Percentiles rank a stretch among this genome's conserved stretches.
phyloP scores from a whole-genome alignment of 345 rosid species.

The Viola odorata region DNA sequence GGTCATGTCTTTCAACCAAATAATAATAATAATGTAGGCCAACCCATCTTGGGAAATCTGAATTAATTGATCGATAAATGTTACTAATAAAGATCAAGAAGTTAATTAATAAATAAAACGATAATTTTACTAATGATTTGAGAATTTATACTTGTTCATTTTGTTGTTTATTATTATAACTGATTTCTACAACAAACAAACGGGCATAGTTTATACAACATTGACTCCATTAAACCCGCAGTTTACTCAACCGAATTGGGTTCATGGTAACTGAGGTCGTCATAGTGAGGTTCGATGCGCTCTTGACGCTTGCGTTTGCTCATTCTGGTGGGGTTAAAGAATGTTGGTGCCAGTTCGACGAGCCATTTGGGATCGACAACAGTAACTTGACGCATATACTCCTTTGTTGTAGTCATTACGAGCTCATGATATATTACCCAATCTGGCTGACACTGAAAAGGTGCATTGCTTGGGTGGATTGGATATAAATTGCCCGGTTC shows the following conservation, averaged over 20 bases:
- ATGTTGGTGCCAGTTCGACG: slow-evolving; percentile 80
- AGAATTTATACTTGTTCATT: no score
- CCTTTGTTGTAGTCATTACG: slow-evolving; percentile 91
- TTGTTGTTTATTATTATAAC: no score
- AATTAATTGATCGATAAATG: no score
- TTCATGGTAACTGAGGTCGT: slow-evolving; percentile 81
- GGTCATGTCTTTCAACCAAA: no score
- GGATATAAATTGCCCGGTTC: slow-evolving; percentile 83
- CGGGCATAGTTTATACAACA: no score
- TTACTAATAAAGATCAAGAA: no score
- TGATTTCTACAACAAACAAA: no score
- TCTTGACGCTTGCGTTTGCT: slow-evolving; percentile 91
- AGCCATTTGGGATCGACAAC: slow-evolving; percentile 91
- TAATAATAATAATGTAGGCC: no score
- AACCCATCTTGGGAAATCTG: no score
- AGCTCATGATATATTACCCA: slow-evolving; percentile 94
- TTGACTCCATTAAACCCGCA: slow-evolving; percentile 54
- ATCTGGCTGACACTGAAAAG: slow-evolving; percentile 90
- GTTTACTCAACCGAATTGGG: slow-evolving; percentile 83
- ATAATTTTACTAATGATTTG: no score
- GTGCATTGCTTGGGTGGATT: slow-evolving; percentile 86
- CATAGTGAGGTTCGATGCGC: slow-evolving; percentile 78
- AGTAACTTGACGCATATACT: slow-evolving; percentile 86
- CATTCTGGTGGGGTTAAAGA: slow-evolving; percentile 83
- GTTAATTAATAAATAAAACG: no score